Base-by-base conservation (phyloP, 139 green algal genomes). In the Picochlorum sp. region DNA sequence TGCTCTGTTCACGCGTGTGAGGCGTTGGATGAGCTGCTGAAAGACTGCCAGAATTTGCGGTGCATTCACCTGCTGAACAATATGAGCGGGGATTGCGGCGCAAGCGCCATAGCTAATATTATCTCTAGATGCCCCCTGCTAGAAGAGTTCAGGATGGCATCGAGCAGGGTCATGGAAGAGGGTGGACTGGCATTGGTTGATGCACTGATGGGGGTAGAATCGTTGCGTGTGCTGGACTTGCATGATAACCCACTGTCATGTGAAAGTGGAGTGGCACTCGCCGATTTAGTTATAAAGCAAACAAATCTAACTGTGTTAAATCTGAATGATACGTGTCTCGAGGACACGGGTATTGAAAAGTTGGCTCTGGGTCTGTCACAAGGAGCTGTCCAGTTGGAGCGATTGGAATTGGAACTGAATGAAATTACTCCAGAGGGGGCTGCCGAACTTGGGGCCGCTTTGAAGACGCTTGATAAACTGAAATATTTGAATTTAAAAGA, bases 21-120 rank as follows among this genome's bases (percentile, higher is more conserved):
- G 8, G 87, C 89, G 1, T 52, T 93, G 14, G 65, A 71, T 18
- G 84, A 95, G 65, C 83, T 96, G 50, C 40, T 93, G 33, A 35
- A 24, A 7, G 28, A 69, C 45, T 35, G 32, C 0, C 33, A 14
- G 3, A 31, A 50, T 30, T 78, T 93, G 16, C 45, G 36, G 24
- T 55, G 56, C 30, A 63, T 97, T 43, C 83, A 91, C 63, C 74
- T 98, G 18, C 88, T 82, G 78, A 98, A 98, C 81, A 98, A 98
- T 80, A 97, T 96, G 88, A 90, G 60, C 39, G 86, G 76, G 22
- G 74, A 93, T 55, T 78, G 86, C 51, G 76, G 76, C 1, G 76
- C 76, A 10, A 50, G 40, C 4, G 54, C 64, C 28, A 81, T 83
- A 26, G 76, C 67, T 1, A 57, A 59, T 5, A 56, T 97, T 29